These are phyloP conservation scores for Saccharata proteae DNA, from an alignment of 2,329 filamentous ascomycete species.

Conservation along the genomic window DNA sequence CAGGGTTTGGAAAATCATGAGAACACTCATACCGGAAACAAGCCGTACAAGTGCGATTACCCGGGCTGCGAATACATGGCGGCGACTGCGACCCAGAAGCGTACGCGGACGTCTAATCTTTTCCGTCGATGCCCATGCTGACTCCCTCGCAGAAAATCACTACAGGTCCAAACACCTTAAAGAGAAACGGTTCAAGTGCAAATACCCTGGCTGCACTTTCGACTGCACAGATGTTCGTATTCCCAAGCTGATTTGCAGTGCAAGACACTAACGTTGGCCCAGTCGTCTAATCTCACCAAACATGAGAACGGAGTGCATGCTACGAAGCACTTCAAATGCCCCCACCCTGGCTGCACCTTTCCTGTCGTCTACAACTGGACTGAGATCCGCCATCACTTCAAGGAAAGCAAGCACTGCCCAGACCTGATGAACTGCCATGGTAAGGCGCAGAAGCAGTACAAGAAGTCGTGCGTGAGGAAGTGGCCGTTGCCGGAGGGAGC, in stretches of 20 bases:
- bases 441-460: constrained; percentile 21
- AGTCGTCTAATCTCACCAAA: constrained; percentile 22
- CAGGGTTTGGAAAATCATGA: constrained; percentile 29
- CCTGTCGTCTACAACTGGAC: constrained; percentile 28
- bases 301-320: constrained; percentile 16
- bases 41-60: constrained; percentile 23
- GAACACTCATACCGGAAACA: constrained; percentile 24
- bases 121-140: background rate
- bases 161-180: constrained; percentile 22
- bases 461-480: constrained; percentile 7
- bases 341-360: constrained; percentile 24
- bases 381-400: constrained; percentile 26
- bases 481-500: too few species aligned
- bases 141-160: constrained; percentile 12
- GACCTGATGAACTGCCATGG: constrained; percentile 21
- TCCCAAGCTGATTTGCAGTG: background rate
- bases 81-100: constrained; percentile 27
- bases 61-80: constrained; percentile 22
- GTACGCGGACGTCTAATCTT: too few species aligned
- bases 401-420: constrained; percentile 23
- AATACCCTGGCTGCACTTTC: constrained; percentile 26
- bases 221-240: constrained; percentile 21
- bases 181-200: constrained; percentile 25
- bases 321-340: constrained; percentile 18
- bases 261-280: background rate